A percentile compares a stretch with the other conserved stretches of the same genome.
Conservation (phyloP, 2,329 filamentous ascomycete species). For the Amauroascus niger region DNA sequence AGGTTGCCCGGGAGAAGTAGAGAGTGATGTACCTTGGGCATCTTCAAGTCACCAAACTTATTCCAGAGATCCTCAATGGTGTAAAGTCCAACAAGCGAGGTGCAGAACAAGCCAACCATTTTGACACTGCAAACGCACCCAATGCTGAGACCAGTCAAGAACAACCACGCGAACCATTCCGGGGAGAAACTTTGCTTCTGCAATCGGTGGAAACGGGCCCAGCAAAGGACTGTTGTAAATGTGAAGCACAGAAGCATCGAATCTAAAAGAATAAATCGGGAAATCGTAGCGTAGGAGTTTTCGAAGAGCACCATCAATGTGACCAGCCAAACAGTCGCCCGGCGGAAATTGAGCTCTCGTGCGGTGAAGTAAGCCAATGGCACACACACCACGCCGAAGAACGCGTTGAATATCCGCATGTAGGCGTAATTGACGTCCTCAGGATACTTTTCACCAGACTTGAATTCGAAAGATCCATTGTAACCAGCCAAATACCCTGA, state of each 20-base stretch:
- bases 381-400: conserved; percentile 85
- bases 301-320: conserved; percentile 97
- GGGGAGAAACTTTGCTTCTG: conserved; percentile 75
- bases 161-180: conserved; percentile 92
- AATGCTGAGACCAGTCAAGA: conserved; percentile 88
- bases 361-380: conserved; percentile 94
- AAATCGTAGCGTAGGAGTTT: conserved; percentile 98
- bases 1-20: background rate
- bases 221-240: conserved; percentile 94
- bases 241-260: conserved; percentile 98
- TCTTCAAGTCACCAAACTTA: conserved; percentile 90
- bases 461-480: conserved; percentile 99
- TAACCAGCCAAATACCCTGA: conserved; percentile 95
- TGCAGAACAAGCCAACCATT: conserved; percentile 93
- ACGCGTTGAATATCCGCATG: conserved; percentile 95
- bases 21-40: conserved; percentile 58
- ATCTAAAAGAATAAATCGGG: conserved; percentile 93
- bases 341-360: conserved; percentile 75
- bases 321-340: conserved; percentile 85
- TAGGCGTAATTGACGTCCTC: conserved; percentile 92
- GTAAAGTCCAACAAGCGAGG: conserved; percentile 87
- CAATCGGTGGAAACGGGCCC: conserved; percentile 89
- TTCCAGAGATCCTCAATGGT: conserved; percentile 95
- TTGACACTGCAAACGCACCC: conserved; percentile 98
- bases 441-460: conserved; percentile 93